Percentiles rank a stretch among this genome's conserved stretches.
Conservation (phyloP, 2,329 filamentous ascomycete genomes). For the Tolypocladium capitatum region DNA sequence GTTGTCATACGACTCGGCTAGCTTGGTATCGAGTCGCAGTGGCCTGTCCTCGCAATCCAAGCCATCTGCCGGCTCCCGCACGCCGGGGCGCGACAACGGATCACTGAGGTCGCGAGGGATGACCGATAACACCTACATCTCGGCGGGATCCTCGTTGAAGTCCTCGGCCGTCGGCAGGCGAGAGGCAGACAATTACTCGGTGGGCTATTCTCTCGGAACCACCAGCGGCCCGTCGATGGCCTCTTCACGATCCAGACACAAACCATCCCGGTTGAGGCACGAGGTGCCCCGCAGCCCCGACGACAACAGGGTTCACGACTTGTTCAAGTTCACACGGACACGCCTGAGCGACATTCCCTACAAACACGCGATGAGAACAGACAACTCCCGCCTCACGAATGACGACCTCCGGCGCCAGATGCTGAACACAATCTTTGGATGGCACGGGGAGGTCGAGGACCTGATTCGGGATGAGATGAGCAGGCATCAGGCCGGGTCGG, state of each 20-base stretch:
- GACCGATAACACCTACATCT: slow-evolving; percentile 57
- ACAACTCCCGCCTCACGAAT: slow-evolving; percentile 50
- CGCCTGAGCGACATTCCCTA: slow-evolving; percentile 75
- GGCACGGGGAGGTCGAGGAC: slow-evolving; percentile 72
- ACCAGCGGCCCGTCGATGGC: slow-evolving; percentile 29
- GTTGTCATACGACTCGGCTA: slow-evolving; percentile 45
- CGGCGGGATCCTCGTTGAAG: slow-evolving; percentile 40
- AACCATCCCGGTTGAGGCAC: slow-evolving; percentile 61
- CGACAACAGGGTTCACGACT: slow-evolving; percentile 56
- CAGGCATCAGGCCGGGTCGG: slow-evolving; percentile 58
- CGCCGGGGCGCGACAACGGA: slow-evolving; percentile 32
- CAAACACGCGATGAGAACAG: slow-evolving; percentile 47
- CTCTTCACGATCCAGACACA: slow-evolving; percentile 31
- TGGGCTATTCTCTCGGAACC: slow-evolving; percentile 23
- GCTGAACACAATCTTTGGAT: slow-evolving; percentile 89
- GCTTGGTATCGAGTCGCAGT: slow-evolving; percentile 51
- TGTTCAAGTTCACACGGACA: slow-evolving; percentile 77
- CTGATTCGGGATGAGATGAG: slow-evolving; percentile 75
- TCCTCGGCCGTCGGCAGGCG: slow-evolving; percentile 18
- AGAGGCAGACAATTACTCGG: slow-evolving; percentile 41
- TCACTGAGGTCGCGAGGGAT: slow-evolving; percentile 40
- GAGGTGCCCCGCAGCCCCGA: slow-evolving; percentile 69
- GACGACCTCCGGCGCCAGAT: slow-evolving; percentile 81
- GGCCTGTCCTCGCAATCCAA: slow-evolving; percentile 45
- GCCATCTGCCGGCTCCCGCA: slow-evolving; percentile 42